These are phyloP conservation scores for Fonsecaea monophora DNA, from an alignment of 2,329 filamentous ascomycete genomes.

Conservation along the genomic window DNA sequence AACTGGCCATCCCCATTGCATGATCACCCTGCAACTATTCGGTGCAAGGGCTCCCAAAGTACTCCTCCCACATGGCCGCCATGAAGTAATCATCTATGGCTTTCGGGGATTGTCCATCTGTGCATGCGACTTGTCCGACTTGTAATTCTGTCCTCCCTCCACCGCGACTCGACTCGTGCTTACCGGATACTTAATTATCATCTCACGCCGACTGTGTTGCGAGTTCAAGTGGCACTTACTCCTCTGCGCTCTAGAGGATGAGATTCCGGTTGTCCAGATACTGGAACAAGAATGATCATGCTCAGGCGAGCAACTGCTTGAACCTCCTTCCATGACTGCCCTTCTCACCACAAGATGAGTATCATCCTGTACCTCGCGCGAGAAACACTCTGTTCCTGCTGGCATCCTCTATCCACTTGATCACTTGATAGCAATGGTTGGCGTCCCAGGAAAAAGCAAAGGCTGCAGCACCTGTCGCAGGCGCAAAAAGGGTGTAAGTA, in stretches of 20 bases:
- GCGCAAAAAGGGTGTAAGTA: conserved; percentile 64
- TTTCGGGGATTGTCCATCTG: not conserved
- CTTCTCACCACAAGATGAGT: conserved; percentile 23
- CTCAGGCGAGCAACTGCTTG: conserved; percentile 3
- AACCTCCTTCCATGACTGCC: not conserved
- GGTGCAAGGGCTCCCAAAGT: not conserved
- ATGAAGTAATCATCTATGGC: not conserved
- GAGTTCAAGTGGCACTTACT: not conserved
- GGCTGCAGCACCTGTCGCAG: conserved; percentile 68
- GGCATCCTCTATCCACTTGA: conserved; percentile 12
- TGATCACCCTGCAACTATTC: not conserved
- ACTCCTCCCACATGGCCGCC: not conserved
- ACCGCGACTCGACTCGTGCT: not conserved
- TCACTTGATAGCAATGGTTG: conserved; percentile 57
- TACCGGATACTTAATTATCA: conserved; percentile 3
- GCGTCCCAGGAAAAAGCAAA: conserved; percentile 69
- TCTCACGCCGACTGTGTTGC: not conserved
- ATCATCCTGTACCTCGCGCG: not conserved
- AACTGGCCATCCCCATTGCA: not conserved
- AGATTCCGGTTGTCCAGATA: not conserved
- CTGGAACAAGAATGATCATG: not conserved
- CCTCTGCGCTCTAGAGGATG: not conserved
- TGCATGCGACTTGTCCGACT: not conserved
- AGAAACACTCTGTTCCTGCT: conserved; percentile 18
- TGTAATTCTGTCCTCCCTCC: not conserved